A percentile compares a stretch with the other conserved stretches of the same genome.
Conservation (phyloP, 2,329 filamentous ascomycete genomes). For the Pezicula radicicola region DNA sequence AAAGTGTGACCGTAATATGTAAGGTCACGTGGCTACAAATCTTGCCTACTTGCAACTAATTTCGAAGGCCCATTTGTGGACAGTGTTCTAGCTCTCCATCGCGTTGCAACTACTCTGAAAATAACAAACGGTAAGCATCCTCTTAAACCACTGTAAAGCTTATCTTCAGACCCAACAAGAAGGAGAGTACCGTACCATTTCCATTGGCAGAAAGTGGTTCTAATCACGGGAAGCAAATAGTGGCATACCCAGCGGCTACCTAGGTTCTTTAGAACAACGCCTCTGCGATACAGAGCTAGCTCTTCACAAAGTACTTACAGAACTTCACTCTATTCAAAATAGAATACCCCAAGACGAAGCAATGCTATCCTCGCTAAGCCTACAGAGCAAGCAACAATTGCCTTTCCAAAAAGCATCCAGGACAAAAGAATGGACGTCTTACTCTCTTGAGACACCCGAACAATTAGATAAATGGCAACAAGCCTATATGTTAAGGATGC, state of each 20-base stretch:
- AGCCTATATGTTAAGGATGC: no score
- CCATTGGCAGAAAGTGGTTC: neutral
- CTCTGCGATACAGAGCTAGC: conserved; percentile 28
- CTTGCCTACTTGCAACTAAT: neutral
- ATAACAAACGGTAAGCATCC: neutral
- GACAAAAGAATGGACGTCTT: no score
- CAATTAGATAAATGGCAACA: no score
- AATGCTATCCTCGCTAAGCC: no score
- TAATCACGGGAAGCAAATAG: conserved; percentile 11
- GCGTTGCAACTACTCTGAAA: neutral
- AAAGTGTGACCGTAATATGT: neutral
- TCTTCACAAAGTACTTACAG: conserved; percentile 19
- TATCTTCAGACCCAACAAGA: neutral
- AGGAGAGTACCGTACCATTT: neutral
- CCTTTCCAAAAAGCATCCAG: no score
- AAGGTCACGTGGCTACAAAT: neutral
- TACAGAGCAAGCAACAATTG: no score
- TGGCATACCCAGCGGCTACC: conserved; percentile 35
- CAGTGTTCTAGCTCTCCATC: neutral
- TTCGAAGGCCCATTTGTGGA: neutral
- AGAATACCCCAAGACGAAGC: no score
- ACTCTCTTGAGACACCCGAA: no score
- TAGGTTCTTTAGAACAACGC: conserved; percentile 35
- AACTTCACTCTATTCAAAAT: neutral
- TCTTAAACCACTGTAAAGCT: neutral